phyloP scores from a whole-genome alignment of 2,329 filamentous ascomycete species.

The Coleophoma eucalyptorum region DNA sequence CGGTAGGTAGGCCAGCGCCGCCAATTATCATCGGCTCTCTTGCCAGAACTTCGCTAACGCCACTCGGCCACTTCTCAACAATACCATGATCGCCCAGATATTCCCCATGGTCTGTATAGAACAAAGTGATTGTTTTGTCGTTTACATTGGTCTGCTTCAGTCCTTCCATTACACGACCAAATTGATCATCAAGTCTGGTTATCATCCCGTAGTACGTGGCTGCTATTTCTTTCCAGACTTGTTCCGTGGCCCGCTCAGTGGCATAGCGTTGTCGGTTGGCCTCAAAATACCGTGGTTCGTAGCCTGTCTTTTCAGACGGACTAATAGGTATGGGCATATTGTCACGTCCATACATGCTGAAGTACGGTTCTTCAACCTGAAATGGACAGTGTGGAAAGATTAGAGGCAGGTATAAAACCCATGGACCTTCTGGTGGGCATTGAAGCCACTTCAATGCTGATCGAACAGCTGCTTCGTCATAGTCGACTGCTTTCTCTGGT shows the following conservation, averaged over 20 bases:
- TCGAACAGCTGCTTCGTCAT: conserved; percentile 39
- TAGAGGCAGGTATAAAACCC: conserved; percentile 39
- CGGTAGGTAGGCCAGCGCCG: conserved; percentile 34
- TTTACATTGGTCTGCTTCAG: conserved; percentile 31
- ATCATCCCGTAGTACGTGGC: conserved; percentile 46
- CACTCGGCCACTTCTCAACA: conserved; percentile 45
- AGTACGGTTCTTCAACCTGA: conserved; percentile 42
- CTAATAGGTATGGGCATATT: conserved; percentile 15
- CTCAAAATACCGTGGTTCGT: conserved; percentile 39
- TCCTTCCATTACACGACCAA: conserved; percentile 33
- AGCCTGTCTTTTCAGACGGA: conserved; percentile 28
- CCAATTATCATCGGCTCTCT: conserved; percentile 41
- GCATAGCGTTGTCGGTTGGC: conserved; percentile 34
- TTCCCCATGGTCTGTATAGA: conserved; percentile 42
- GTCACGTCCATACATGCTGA: conserved; percentile 39
- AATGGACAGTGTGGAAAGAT: conserved; percentile 44
- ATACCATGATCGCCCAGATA: conserved; percentile 43
- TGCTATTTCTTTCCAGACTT: conserved; percentile 39
- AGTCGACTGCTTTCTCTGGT: conserved; percentile 34
- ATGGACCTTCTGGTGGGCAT: conserved; percentile 35
- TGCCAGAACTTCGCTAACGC: conserved; percentile 35
- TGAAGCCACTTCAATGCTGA: conserved; percentile 40
- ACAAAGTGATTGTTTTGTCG: conserved; percentile 37
- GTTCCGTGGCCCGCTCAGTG: conserved; percentile 33
- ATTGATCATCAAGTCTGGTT: conserved; percentile 39